Evolutionary conservation across 441 rosid genomes (phyloP), one percentile per base, ranked within the genome.

Genomic region (Brassica hybrid): DNA sequence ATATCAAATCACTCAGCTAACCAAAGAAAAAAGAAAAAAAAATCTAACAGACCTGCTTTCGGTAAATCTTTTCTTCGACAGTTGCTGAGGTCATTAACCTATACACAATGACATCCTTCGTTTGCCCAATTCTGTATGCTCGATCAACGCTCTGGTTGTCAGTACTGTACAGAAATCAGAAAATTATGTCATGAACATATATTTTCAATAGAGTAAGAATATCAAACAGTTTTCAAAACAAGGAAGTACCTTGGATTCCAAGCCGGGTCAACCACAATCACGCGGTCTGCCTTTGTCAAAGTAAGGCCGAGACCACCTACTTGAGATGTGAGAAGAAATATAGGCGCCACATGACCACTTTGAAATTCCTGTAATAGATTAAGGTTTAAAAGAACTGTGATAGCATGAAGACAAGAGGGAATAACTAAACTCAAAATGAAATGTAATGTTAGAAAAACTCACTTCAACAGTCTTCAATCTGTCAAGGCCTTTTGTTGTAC

Each of bases 281-380:
- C 98, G n/a, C 96, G 98, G 69, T 95, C 99, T 38, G 99, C 99
- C 79, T 88, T 90, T 56, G 98, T 95, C 62, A 93, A 91, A 25
- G 99, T 95, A 64, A 95, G 99, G 80, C 99, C 99, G 16, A 95
- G 94, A 72, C 99, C 99, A 41, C 99, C 98, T 78, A 95, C 99
- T 88, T 91, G 97, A 70, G 99, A 89, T 70, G 99, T 95, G 78
- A 95, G 69, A 69, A 93, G 91, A 82, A 91, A 95, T 83, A 95
- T 88, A 73, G 95, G 96, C 69, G 96, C 96, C 74, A 85, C 90
- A 58, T 19, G 54, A 73, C 92, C 96, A 74, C 83, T 87, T 87
- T 95, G 98, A 80, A 95, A 95, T 48, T 93, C 97, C 99, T 95
- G 81, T 59, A 76, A 70, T 17, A 45, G 59, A 50, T 69, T 17